Percentiles rank a stretch among this genome's conserved stretches.
These are phyloP conservation scores for Proliferodiscus dingleyae DNA, from an alignment of 2,329 filamentous ascomycete species.

Conservation along the genomic window DNA sequence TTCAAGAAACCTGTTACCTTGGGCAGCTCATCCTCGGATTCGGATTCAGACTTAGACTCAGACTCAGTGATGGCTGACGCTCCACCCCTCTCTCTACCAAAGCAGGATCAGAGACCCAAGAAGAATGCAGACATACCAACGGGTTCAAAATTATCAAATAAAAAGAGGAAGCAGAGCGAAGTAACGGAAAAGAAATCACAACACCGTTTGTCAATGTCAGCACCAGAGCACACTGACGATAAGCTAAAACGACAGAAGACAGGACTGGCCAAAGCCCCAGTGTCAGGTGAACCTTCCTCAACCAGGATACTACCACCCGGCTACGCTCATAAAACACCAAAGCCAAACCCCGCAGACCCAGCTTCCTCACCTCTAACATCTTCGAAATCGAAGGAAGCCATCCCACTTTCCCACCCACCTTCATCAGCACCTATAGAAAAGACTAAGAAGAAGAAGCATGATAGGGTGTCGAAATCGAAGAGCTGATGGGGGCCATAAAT, in stretches of 20 bases:
- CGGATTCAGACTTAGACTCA: constrained; percentile 7
- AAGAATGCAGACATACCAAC: neutral
- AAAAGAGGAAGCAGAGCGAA: constrained; percentile 24
- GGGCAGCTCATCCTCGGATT: constrained; percentile 1
- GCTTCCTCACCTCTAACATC: neutral
- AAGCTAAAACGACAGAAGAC: constrained; percentile 25
- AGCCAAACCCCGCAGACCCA: neutral
- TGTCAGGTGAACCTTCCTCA: constrained; percentile 10
- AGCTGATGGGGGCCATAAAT: constrained; percentile 4
- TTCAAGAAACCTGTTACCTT: constrained; percentile 8
- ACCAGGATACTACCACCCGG: constrained; percentile 5
- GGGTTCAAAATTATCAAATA: constrained; percentile 9
- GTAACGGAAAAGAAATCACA: constrained; percentile 19
- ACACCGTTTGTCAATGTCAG: constrained; percentile 25
- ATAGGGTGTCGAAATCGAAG: neutral
- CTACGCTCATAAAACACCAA: neutral
- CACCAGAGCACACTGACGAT: constrained; percentile 9
- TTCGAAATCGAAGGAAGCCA: neutral
- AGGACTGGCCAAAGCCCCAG: constrained; percentile 19
- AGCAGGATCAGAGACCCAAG: neutral
- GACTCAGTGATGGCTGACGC: constrained; percentile 15
- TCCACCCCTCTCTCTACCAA: constrained; percentile 2
- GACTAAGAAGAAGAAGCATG: neutral
- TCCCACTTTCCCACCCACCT: neutral
- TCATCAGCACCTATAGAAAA: neutral